A percentile compares a stretch with the other conserved stretches of the same genome.
Evolutionary conservation across 495 filamentous ascomycete genomes (phyloP).

Genomic region (Durotheca rogersii): DNA sequence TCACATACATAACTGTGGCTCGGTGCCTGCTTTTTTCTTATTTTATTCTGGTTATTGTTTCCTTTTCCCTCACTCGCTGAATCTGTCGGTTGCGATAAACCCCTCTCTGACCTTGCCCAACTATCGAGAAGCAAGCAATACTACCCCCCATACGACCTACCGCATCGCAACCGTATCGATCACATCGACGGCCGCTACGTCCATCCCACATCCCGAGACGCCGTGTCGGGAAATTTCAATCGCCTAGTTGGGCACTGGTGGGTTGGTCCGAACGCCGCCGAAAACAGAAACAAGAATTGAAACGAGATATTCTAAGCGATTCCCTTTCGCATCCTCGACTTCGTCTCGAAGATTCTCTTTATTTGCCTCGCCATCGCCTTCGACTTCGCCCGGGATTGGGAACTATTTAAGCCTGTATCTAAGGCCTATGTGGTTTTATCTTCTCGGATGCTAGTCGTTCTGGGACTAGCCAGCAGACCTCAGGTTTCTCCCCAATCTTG

Average conservation of each 20-base stretch:
- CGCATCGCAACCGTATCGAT: neutral
- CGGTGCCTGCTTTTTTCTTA: too few relatives aligned
- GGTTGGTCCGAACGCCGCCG: neutral
- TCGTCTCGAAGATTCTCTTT: neutral
- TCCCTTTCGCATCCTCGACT: neutral
- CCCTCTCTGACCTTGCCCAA: neutral
- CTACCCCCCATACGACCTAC: neutral
- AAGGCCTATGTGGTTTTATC: too few relatives aligned
- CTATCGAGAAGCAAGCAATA: neutral
- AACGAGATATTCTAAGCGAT: constrained; percentile 8
- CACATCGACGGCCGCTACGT: neutral
- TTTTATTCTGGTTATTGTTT: too few relatives aligned
- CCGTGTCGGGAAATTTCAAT: constrained; percentile 9
- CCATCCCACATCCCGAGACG: constrained; percentile 6
- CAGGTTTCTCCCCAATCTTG: too few relatives aligned
- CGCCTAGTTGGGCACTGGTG: constrained; percentile 9
- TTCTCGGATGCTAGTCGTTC: too few relatives aligned
- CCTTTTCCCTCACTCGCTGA: too few relatives aligned
- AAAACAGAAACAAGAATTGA: neutral
- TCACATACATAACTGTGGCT: too few relatives aligned
- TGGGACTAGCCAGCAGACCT: too few relatives aligned
- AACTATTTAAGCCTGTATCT: neutral
- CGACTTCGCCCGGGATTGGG: neutral
- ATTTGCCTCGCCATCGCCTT: neutral
- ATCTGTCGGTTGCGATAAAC: too few relatives aligned